phyloP scores from a whole-genome alignment of 805 yeast genomes.

The Zygosaccharomyces siamensis region DNA sequence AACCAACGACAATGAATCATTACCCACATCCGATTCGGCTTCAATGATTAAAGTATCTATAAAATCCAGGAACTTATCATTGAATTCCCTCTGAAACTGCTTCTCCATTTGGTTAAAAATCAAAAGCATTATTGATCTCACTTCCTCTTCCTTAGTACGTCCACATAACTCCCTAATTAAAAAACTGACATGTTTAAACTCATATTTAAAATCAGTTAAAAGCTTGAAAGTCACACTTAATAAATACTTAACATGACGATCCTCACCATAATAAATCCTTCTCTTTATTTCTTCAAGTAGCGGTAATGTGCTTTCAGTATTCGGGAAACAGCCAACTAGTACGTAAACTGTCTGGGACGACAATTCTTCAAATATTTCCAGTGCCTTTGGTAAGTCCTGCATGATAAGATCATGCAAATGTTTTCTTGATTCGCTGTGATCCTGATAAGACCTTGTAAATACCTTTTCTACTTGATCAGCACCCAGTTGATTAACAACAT shows the following conservation, averaged over 20 bases:
- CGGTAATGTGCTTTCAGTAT: slow-evolving; percentile 16
- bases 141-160: slow-evolving; percentile 18
- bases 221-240: slow-evolving; percentile 27
- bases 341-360: slow-evolving; percentile 20
- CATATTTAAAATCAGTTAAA: slow-evolving; percentile 26
- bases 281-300: slow-evolving; percentile 18
- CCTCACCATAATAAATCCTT: slow-evolving; percentile 22
- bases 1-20: slow-evolving; percentile 21
- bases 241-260: slow-evolving; percentile 17
- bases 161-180: slow-evolving; percentile 25
- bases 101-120: slow-evolving; percentile 19
- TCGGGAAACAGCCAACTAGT: slow-evolving; percentile 22
- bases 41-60: slow-evolving; percentile 25
- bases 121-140: slow-evolving; percentile 22
- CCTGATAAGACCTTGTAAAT: slow-evolving; percentile 27
- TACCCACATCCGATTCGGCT: slow-evolving; percentile 24
- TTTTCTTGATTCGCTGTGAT: slow-evolving; percentile 24
- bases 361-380: slow-evolving; percentile 22
- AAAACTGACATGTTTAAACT: slow-evolving; percentile 23
- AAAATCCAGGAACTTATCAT: slow-evolving; percentile 16
- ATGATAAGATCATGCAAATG: slow-evolving; percentile 15
- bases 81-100: slow-evolving; percentile 18
- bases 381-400: slow-evolving; percentile 15
- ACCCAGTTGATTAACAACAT: background rate
- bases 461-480: slow-evolving; percentile 20